phyloP scores from a whole-genome alignment of 148 eudicot species.

The Silene uniflora region DNA sequence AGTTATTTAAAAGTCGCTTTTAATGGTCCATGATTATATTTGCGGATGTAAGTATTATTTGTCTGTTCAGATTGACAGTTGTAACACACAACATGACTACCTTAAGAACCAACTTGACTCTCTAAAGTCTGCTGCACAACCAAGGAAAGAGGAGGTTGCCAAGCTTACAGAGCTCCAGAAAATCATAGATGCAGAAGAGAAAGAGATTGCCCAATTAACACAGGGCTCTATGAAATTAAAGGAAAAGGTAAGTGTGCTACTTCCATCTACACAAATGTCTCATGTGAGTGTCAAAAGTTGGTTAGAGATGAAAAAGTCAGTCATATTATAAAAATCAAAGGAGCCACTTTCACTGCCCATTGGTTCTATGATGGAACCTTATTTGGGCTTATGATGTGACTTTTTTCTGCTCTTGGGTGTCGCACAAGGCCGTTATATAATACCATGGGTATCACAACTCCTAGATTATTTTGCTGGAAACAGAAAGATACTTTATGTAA shows the following conservation, averaged over 20 bases:
- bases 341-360: too few relatives aligned
- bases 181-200: slow-evolving; percentile 59
- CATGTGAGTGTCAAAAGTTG: too few relatives aligned
- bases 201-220: slow-evolving; percentile 60
- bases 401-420: background rate
- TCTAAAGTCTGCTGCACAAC: slow-evolving; percentile 72
- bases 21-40: background rate
- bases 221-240: slow-evolving; percentile 70
- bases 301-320: too few relatives aligned
- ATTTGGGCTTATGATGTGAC: too few relatives aligned
- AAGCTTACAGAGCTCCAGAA: slow-evolving; percentile 54
- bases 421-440: background rate
- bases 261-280: background rate
- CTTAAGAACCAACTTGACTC: slow-evolving; percentile 72
- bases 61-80: slow-evolving; percentile 70
- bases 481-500: background rate
- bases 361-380: too few relatives aligned
- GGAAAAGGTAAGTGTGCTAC: slow-evolving; percentile 53
- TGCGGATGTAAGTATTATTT: background rate
- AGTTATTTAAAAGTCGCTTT: background rate
- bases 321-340: too few relatives aligned
- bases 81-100: slow-evolving; percentile 56
- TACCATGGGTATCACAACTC: background rate
- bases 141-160: slow-evolving; percentile 59
- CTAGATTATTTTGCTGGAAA: background rate